Evolutionary conservation across 352 stramenopile genomes (phyloP), one percentile per base, ranked within the genome.

Genomic region (Pythium phragmiticola): DNA sequence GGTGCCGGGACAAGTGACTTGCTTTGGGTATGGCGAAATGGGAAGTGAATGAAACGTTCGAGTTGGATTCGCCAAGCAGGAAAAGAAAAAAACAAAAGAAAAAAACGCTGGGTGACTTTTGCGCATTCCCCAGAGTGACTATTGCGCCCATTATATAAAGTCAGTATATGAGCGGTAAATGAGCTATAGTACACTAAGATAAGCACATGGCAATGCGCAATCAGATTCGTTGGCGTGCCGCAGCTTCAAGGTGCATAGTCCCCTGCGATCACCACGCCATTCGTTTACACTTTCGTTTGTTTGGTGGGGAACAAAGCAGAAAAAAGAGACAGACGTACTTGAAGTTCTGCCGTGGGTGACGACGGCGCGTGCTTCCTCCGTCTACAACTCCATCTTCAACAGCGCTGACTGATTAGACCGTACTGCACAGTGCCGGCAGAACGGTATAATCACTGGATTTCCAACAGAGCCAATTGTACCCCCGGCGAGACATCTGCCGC

Each of bases 261-360:
- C n/a, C 0, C 8, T 23, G 7, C 4, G 41, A n/a, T 47, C 41
- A 14, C n/a, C 13, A n/a, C 46, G 37, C 36, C 36, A 39, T 64
- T 57, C 49, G 58, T 65, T 65, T 17, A 28, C 54, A 33, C 39
- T 46, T 19, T 46, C 1, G 12, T 4, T 46, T 19, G 13, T 6
- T 46, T 19, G 17, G 13, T 21, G 37, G 41, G 34, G 16, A 23
- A 17, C 23, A 43, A 21, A 30, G 26, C 26, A 30, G 26, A 30
- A 30, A 57, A 52, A 67, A 56, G 56, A 62, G 53, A 58, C 49
- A 23, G 61, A 63, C 30, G 37, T 47, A 39, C 7, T 64, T 64
- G 46, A 64, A 57, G 57, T 63, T 62, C 7, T 16, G 28, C 11
- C 3, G 45, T 30, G 16, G 7, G 16, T 26, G 45, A 30, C 45